A percentile compares a stretch with the other conserved stretches of the same genome.
Evolutionary conservation across 768 basidiomycete genomes (phyloP).

Genomic region (Tephrocybe sp.): DNA sequence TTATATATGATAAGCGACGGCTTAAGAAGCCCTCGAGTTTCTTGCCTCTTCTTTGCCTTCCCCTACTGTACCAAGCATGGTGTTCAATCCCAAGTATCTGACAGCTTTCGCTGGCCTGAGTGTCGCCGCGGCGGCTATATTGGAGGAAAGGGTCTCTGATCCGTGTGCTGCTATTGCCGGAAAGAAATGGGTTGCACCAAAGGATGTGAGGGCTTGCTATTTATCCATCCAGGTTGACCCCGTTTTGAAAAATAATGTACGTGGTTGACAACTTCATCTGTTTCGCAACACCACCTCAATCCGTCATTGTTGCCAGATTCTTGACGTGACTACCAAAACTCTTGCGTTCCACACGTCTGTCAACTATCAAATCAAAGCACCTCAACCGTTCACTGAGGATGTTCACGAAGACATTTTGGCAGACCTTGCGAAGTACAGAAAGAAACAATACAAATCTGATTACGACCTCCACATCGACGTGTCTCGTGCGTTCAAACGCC

Average conservation of each 20-base stretch:
- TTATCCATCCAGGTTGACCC: constrained; percentile 46
- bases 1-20: constrained; percentile 8
- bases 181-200: constrained; percentile 53
- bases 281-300: background rate
- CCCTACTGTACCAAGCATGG: constrained; percentile 6
- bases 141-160: constrained; percentile 25
- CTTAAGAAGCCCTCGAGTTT: background rate
- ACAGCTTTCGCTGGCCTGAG: constrained; percentile 10
- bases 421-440: constrained; percentile 47
- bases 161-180: constrained; percentile 53
- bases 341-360: constrained; percentile 60
- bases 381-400: constrained; percentile 47
- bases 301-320: constrained; percentile 33
- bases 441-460: constrained; percentile 44
- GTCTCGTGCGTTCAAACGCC: constrained; percentile 48
- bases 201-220: constrained; percentile 50
- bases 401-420: constrained; percentile 55
- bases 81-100: constrained; percentile 7
- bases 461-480: constrained; percentile 56
- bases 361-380: constrained; percentile 57
- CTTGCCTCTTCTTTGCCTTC: background rate
- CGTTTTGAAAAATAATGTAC: constrained; percentile 48
- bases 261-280: background rate
- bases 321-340: constrained; percentile 57
- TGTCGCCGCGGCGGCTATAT: constrained; percentile 6